These are phyloP conservation scores for Colletotrichum higginsianum DNA, from an alignment of 2,329 filamentous ascomycete species.

Conservation along the genomic window DNA sequence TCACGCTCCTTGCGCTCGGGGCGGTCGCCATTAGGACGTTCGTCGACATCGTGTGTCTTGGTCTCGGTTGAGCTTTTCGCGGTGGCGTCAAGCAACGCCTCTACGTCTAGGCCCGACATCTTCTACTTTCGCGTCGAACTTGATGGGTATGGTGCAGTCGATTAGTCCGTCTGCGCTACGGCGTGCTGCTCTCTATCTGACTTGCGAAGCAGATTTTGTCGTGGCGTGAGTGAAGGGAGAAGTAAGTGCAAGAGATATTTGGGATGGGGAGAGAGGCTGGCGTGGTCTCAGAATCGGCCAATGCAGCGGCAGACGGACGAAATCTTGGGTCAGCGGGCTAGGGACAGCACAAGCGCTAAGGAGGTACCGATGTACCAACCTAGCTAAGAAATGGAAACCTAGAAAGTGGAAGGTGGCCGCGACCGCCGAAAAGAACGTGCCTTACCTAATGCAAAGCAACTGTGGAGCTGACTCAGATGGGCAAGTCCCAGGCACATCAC, in stretches of 20 bases:
- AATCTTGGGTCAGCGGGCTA: conserved; percentile 23
- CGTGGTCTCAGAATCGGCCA: conserved; percentile 16
- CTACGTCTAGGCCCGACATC: conserved; percentile 78
- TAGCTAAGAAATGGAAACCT: neutral
- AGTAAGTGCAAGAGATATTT: conserved; percentile 1
- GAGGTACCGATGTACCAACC: neutral
- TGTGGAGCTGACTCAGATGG: conserved; percentile 8
- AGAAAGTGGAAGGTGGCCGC: conserved; percentile 7
- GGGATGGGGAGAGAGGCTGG: conserved; percentile 30
- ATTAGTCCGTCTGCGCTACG: neutral
- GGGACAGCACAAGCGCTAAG: conserved; percentile 9
- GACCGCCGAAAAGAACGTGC: neutral
- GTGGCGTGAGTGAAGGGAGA: conserved; percentile 18
- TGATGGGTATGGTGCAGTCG: neutral
- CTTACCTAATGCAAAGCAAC: conserved; percentile 2
- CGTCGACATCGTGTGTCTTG: conserved; percentile 66
- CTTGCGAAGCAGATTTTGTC: conserved; percentile 4
- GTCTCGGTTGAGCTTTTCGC: conserved; percentile 73
- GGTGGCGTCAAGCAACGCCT: conserved; percentile 90
- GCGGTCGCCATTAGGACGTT: conserved; percentile 70
- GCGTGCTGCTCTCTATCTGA: conserved; percentile 4
- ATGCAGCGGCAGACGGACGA: conserved; percentile 7
- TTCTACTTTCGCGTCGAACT: conserved; percentile 41
- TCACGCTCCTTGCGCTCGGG: conserved; percentile 63
- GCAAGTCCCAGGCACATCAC: neutral